Conservation (phyloP, 2,329 filamentous ascomycete species). For the Curvularia sp. region DNA sequence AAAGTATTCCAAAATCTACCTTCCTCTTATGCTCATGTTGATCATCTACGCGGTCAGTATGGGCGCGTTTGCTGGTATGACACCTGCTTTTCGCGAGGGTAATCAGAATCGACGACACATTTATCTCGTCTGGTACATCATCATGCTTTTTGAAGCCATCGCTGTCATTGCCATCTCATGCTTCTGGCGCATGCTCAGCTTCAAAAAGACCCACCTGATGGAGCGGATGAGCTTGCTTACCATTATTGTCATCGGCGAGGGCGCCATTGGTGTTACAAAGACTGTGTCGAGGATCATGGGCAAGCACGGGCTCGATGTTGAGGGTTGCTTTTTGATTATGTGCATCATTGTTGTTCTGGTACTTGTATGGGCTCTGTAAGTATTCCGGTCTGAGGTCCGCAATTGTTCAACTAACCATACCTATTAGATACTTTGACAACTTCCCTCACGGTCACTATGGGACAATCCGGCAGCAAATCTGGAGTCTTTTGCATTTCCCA, state of each 20-base stretch:
- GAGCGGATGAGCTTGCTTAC: slow-evolving; percentile 70
- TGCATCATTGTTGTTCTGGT: slow-evolving; percentile 50
- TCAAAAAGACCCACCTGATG: slow-evolving; percentile 68
- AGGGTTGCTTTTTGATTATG: slow-evolving; percentile 47
- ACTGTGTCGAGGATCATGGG: slow-evolving; percentile 56
- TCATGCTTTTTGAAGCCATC: slow-evolving; percentile 62
- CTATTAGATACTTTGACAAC: slow-evolving; percentile 61
- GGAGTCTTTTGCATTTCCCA: slow-evolving; percentile 66
- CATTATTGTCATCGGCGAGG: slow-evolving; percentile 71
- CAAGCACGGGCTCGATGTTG: slow-evolving; percentile 45
- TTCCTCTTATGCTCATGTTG: slow-evolving; percentile 44
- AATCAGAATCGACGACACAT: slow-evolving; percentile 26
- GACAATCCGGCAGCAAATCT: slow-evolving; percentile 65
- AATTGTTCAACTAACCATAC: neutral
- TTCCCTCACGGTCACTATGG: slow-evolving; percentile 60
- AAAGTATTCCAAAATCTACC: slow-evolving; percentile 43
- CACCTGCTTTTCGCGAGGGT: slow-evolving; percentile 38
- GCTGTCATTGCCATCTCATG: slow-evolving; percentile 62
- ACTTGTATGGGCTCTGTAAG: slow-evolving; percentile 66
- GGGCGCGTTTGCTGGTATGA: slow-evolving; percentile 46
- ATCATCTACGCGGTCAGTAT: slow-evolving; percentile 38
- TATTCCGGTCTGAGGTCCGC: neutral
- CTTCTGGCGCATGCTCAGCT: slow-evolving; percentile 64
- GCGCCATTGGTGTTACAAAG: slow-evolving; percentile 67
- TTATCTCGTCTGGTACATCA: slow-evolving; percentile 49